Base-by-base conservation (phyloP, 345 rosid species). In the Salix purpurea region DNA sequence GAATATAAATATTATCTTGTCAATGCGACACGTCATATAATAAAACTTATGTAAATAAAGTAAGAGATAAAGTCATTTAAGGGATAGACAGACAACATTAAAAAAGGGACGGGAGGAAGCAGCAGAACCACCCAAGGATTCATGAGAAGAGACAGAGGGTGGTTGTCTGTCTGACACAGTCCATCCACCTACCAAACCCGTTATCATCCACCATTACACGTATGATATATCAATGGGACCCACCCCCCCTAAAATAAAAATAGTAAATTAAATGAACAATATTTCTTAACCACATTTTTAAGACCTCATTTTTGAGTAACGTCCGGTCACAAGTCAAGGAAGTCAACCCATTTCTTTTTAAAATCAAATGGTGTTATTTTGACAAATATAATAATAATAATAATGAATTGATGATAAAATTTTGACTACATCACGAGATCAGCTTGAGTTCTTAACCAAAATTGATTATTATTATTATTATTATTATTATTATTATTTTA, bases 111-210 rank as follows among this genome's bases (percentile, higher is more conserved):
- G 26, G 21, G 61, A 36, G 21, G 61, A 52, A 52, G 78, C 14
- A 61, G 76, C 28, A 75, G 48, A 36, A 23, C 16, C 72, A 23
- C 1, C 16, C 72, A 23, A 5, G 28, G 30, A 56, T 67, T 68
- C 56, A 76, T 39, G 67, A 19, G 67, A 56, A 76, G 72, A 24
- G 73, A 68, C 67, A 68, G 54, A 32, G 70, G n/a, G 80, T 77
- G 7, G 80, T 32, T 77, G 80, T 48, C 24, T 34, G 46, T 46
- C 65, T 64, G 28, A 71, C 52, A 44, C 48, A 69, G 65, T 14
- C 70, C 46, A 14, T 70, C 75, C 34, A 77, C 80, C 80, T 4
- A 71, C 74, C 75, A 9, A 44, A 64, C 72, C 26, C 24, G 73
- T 40, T 68, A 65, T 60, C 44, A 13, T 7, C 67, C 36, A 36